Conservation (phyloP, 1,284 basidiomycete genomes). For the Pascua guehoae region DNA sequence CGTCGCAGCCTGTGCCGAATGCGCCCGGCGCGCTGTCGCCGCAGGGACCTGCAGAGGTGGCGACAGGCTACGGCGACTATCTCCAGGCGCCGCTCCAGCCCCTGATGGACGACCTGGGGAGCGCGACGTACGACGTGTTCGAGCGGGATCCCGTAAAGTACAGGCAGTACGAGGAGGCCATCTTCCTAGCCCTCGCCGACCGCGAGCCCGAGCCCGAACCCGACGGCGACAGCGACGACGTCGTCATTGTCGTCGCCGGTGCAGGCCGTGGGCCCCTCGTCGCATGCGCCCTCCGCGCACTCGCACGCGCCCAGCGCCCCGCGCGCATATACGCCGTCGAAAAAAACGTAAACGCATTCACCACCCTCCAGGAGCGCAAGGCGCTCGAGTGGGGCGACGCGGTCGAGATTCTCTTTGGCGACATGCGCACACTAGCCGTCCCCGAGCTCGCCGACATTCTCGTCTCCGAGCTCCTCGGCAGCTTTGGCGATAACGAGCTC, state of each 20-base stretch:
- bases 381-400: slow-evolving; percentile 75
- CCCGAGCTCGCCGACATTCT: slow-evolving; percentile 88
- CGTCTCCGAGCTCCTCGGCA: slow-evolving; percentile 91
- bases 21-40: slow-evolving; percentile 19
- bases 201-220: slow-evolving; percentile 48
- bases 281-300: slow-evolving; percentile 74
- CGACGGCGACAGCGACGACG: neutral
- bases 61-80: slow-evolving; percentile 89
- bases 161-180: slow-evolving; percentile 88
- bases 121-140: slow-evolving; percentile 93
- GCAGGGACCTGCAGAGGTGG: slow-evolving; percentile 71
- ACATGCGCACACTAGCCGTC: slow-evolving; percentile 81
- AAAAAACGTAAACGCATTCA: slow-evolving; percentile 91
- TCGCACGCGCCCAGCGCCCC: slow-evolving; percentile 64
- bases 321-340: slow-evolving; percentile 83
- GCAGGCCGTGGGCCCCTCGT: slow-evolving; percentile 94
- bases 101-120: slow-evolving; percentile 93
- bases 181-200: slow-evolving; percentile 75
- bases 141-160: slow-evolving; percentile 98
- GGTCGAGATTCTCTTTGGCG: slow-evolving; percentile 81
- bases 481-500: slow-evolving; percentile 97
- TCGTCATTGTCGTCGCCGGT: slow-evolving; percentile 80
- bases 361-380: slow-evolving; percentile 83
- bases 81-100: slow-evolving; percentile 95
- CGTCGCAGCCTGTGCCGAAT: slow-evolving; percentile 55